Evolutionary conservation across 2,329 filamentous ascomycete genomes (phyloP).

Genomic region (Exophiala viscosa): DNA sequence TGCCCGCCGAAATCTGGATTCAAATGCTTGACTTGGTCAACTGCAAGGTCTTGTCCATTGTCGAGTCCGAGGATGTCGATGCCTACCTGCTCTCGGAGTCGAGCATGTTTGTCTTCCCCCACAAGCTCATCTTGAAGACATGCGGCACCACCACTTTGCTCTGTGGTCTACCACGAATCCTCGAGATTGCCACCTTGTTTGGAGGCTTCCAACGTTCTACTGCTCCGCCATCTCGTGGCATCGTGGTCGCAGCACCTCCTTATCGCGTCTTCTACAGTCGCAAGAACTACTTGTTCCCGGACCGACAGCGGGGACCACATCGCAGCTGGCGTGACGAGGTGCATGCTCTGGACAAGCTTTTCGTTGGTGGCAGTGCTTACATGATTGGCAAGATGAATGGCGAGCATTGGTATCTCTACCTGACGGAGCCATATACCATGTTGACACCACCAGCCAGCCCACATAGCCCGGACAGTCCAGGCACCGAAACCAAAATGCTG

Average conservation of each 20-base stretch:
- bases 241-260: constrained; percentile 74
- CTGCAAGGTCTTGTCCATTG: constrained; percentile 93
- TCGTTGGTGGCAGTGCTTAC: constrained; percentile 89
- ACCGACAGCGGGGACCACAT: constrained; percentile 90
- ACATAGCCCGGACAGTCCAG: constrained; percentile 40
- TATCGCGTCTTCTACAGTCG: constrained; percentile 98
- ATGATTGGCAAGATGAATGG: constrained; percentile 99
- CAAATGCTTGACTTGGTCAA: constrained; percentile 97
- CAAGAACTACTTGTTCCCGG: constrained; percentile 96
- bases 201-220: constrained; percentile 86
- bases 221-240: constrained; percentile 61
- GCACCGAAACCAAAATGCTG: constrained; percentile 58
- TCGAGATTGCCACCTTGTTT: constrained; percentile 83
- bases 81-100: constrained; percentile 97
- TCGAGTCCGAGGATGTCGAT: constrained; percentile 90
- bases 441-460: constrained; percentile 83
- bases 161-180: constrained; percentile 79
- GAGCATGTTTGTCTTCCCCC: constrained; percentile 99
- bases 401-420: constrained; percentile 98
- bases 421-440: constrained; percentile 77
- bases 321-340: constrained; percentile 98
- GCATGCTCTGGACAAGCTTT: constrained; percentile 84
- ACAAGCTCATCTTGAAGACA: constrained; percentile 98
- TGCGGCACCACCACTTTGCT: constrained; percentile 95
- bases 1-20: constrained; percentile 82